Evolutionary conservation across 176 grass and related monocot genomes (phyloP).

Genomic region (Puccinellia tenuiflora): DNA sequence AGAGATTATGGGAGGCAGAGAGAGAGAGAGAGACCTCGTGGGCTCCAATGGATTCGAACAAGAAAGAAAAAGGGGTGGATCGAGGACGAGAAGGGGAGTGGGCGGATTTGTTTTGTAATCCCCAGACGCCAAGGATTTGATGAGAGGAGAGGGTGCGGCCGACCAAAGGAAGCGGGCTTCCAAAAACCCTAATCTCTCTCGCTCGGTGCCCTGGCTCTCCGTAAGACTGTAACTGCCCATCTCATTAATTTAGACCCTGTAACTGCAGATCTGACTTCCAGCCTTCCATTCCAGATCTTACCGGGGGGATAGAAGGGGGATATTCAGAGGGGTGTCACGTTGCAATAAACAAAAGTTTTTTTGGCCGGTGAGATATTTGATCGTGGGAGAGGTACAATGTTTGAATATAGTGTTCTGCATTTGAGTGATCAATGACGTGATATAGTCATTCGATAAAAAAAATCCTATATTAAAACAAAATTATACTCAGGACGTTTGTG

Average conservation of each 20-base stretch:
- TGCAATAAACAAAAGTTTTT: constrained; percentile 15
- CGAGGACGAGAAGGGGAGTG: constrained; percentile 8
- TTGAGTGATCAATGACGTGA: neutral
- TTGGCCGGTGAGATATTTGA: neutral
- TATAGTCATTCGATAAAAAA: neutral
- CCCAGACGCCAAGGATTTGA: constrained; percentile 13
- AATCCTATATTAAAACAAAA: neutral
- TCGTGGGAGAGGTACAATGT: neutral
- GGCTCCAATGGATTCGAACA: constrained; percentile 56
- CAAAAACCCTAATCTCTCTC: constrained; percentile 28
- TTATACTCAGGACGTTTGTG: neutral
- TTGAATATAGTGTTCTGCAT: neutral
- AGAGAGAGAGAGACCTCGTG: constrained; percentile 46
- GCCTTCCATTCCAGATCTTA: constrained; percentile 46
- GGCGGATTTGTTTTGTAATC: constrained; percentile 42
- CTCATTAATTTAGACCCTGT: constrained; percentile 13
- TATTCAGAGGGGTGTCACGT: constrained; percentile 23
- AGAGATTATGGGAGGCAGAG: constrained; percentile 17
- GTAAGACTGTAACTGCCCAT: neutral
- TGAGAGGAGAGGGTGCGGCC: constrained; percentile 19
- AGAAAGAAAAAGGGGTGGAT: constrained; percentile 16
- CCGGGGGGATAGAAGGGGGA: constrained; percentile 27
- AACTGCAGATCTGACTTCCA: constrained; percentile 37
- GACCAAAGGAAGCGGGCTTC: constrained; percentile 32
- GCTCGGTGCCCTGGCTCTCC: neutral